These are phyloP conservation scores for Xylaria bambusicola DNA, from an alignment of 495 filamentous ascomycete species.

Conservation along the genomic window DNA sequence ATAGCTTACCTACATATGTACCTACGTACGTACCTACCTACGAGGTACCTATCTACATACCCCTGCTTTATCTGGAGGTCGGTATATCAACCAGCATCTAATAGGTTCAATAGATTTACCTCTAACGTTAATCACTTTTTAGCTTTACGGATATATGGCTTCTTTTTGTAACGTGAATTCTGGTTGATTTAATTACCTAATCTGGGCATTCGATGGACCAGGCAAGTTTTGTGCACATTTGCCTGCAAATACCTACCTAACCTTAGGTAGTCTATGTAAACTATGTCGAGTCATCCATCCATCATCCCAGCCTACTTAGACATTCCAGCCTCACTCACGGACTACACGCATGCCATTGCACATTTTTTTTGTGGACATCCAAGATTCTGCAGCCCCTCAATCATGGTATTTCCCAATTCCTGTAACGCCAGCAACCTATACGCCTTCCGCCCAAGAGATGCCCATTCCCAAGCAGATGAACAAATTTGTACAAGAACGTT, in stretches of 20 bases:
- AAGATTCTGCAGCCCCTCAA: slow-evolving; percentile 26
- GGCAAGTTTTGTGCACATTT: slow-evolving; percentile 8
- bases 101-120: too few relatives aligned
- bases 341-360: slow-evolving; percentile 19
- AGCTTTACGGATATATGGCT: not conserved
- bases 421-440: slow-evolving; percentile 24
- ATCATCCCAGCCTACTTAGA: not conserved
- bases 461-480: slow-evolving; percentile 32
- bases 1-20: not conserved
- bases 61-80: too few relatives aligned
- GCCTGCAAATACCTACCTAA: too few relatives aligned
- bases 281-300: not conserved
- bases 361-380: slow-evolving; percentile 31
- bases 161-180: not conserved
- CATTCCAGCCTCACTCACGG: slow-evolving; percentile 5
- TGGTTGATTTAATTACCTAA: not conserved
- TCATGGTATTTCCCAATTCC: slow-evolving; percentile 35
- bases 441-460: slow-evolving; percentile 22
- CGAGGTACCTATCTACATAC: too few relatives aligned
- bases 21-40: not conserved
- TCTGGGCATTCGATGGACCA: not conserved
- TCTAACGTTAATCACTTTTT: too few relatives aligned
- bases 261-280: not conserved
- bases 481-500: slow-evolving; percentile 38
- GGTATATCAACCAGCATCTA: too few relatives aligned